Evolutionary conservation across 805 yeast genomes (phyloP).

Genomic region (Starmerella bombicola): DNA sequence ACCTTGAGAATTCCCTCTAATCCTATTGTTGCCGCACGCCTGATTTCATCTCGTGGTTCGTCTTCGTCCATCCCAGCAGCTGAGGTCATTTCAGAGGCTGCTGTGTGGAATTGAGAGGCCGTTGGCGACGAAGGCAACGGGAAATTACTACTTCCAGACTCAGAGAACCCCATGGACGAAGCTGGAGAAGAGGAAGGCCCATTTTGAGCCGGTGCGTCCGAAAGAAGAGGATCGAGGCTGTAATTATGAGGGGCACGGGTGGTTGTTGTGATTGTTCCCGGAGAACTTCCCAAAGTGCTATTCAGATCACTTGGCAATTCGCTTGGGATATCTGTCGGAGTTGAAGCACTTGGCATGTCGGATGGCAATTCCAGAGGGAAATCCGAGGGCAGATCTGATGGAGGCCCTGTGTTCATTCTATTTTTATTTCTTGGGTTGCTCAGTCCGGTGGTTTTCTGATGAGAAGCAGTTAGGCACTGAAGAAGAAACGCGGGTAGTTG

Average conservation of each 20-base stretch:
- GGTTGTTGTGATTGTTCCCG: conserved; percentile 1
- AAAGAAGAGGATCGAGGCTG: neutral
- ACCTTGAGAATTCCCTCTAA: conserved; percentile 56
- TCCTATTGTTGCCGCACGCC: conserved; percentile 17
- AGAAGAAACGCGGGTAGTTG: neutral
- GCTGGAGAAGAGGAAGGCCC: conserved; percentile 17
- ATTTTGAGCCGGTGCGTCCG: too few relatives aligned
- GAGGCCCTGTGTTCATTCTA: conserved; percentile 8
- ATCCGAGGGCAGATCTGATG: conserved; percentile 12
- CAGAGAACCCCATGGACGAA: conserved; percentile 15
- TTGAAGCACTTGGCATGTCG: neutral
- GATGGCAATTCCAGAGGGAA: conserved; percentile 7
- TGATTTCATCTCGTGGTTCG: conserved; percentile 14
- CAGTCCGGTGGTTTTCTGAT: neutral
- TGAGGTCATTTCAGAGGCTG: neutral
- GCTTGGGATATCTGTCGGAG: conserved; percentile 12
- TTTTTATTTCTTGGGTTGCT: neutral
- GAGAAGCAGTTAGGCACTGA: too few relatives aligned
- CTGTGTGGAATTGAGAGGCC: conserved; percentile 7
- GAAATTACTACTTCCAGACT: conserved; percentile 10
- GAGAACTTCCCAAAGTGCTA: conserved; percentile 18
- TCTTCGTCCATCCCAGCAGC: conserved; percentile 8
- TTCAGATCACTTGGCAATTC: conserved; percentile 17
- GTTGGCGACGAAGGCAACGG: conserved; percentile 16
- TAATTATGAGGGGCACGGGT: neutral